Evolutionary conservation across 768 basidiomycete genomes (phyloP).

Genomic region (Phanerochaete carnosa): DNA sequence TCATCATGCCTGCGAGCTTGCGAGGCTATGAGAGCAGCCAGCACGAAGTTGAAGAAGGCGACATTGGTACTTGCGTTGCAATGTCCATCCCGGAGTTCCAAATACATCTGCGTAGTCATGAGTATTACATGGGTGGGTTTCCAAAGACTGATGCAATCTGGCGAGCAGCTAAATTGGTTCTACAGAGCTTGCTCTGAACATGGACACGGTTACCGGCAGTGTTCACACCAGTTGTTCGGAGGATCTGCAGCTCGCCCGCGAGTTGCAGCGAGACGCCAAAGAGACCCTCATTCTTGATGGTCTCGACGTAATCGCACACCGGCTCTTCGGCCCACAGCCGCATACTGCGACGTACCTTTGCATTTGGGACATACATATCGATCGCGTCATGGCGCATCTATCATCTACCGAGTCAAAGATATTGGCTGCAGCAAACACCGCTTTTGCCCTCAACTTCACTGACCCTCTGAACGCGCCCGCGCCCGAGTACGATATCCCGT

Average conservation of each 20-base stretch:
- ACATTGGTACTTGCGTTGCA: constrained; percentile 52
- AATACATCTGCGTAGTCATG: constrained; percentile 74
- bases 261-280: constrained; percentile 18
- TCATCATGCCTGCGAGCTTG: constrained; percentile 66
- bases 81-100: constrained; percentile 67
- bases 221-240: constrained; percentile 47
- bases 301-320: constrained; percentile 77
- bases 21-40: constrained; percentile 52
- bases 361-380: constrained; percentile 86
- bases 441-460: constrained; percentile 66
- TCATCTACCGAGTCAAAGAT: constrained; percentile 51
- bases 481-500: constrained; percentile 51
- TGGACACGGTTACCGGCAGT: constrained; percentile 54
- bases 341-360: constrained; percentile 84
- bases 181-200: constrained; percentile 76
- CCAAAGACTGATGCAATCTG: neutral
- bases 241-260: constrained; percentile 29
- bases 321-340: constrained; percentile 88
- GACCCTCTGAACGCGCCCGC: constrained; percentile 85
- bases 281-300: constrained; percentile 51
- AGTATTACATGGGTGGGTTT: constrained; percentile 80
- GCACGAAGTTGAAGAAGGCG: constrained; percentile 20
- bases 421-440: constrained; percentile 48
- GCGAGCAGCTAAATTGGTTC: neutral
- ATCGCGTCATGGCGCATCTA: constrained; percentile 52